Percentiles rank a stretch among this genome's conserved stretches.
Conservation (phyloP, 768 basidiomycete genomes). For the Mycena sanguinolenta region DNA sequence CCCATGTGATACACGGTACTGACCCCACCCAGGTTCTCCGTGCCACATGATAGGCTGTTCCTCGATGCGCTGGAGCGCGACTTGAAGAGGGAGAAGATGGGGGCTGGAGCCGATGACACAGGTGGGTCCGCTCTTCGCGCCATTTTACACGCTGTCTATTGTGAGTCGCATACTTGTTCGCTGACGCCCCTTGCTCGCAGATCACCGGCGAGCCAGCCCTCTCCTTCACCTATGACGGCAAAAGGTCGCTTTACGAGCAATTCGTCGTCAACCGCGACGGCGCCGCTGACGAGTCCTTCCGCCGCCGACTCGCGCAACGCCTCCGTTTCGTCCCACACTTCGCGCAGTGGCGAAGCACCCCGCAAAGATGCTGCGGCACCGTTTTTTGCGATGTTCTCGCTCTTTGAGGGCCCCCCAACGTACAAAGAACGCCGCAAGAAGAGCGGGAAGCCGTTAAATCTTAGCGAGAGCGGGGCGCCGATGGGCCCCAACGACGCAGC, state of each 20-base stretch:
- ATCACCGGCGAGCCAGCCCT: conserved; percentile 84
- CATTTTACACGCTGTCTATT: no score
- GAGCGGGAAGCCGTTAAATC: conserved; percentile 54
- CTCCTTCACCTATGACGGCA: conserved; percentile 91
- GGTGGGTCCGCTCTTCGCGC: conserved; percentile 35
- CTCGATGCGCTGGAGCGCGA: conserved; percentile 97
- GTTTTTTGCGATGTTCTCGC: conserved; percentile 76
- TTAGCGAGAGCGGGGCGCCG: conserved; percentile 27
- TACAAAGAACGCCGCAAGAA: conserved; percentile 94
- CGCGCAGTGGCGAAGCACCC: conserved; percentile 39
- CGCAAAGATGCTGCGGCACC: conserved; percentile 55
- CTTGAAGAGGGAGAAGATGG: conserved; percentile 94
- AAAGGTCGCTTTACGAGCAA: conserved; percentile 89
- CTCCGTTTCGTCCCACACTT: conserved; percentile 29
- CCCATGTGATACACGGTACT: not conserved
- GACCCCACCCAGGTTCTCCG: conserved; percentile 81
- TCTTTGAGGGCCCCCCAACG: conserved; percentile 86
- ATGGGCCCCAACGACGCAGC: conserved; percentile 44
- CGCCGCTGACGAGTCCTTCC: conserved; percentile 21
- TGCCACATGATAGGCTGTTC: conserved; percentile 96
- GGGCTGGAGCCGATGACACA: conserved; percentile 87
- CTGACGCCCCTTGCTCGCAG: conserved; percentile 1
- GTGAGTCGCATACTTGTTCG: no score
- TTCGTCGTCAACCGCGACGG: conserved; percentile 63
- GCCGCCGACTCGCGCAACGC: conserved; percentile 35